Percentiles rank a stretch among this genome's conserved stretches.
Evolutionary conservation across 2,329 filamentous ascomycete genomes (phyloP).

Genomic region (Beauveria sp.): DNA sequence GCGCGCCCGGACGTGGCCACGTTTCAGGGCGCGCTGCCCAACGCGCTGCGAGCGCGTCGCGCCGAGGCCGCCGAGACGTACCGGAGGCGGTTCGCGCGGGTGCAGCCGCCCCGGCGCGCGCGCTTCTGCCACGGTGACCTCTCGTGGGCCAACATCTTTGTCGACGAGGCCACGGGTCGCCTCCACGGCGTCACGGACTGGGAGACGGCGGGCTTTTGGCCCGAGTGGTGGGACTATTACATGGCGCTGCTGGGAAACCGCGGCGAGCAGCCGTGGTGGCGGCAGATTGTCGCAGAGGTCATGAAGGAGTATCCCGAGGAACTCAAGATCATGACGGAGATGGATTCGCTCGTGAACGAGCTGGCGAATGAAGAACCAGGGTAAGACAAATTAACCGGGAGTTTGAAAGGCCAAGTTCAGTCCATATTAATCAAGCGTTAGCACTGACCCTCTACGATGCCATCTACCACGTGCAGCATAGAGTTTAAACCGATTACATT

Average conservation of each 20-base stretch:
- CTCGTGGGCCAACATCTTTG: constrained; percentile 25
- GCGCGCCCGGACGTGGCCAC: constrained; percentile 12
- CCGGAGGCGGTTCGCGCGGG: constrained; percentile 4
- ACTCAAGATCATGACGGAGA: not conserved
- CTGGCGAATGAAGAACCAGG: not conserved
- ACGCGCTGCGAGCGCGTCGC: constrained; percentile 10
- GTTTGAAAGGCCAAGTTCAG: not conserved
- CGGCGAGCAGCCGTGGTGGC: constrained; percentile 13
- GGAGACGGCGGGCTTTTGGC: constrained; percentile 27
- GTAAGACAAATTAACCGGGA: not conserved
- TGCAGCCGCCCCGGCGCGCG: not conserved
- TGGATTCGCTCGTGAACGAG: not conserved
- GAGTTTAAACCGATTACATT: too few relatives aligned
- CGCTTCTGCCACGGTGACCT: constrained; percentile 26
- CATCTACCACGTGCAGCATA: not conserved
- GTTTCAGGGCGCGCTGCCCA: constrained; percentile 14
- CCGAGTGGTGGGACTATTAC: constrained; percentile 18
- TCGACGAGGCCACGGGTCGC: constrained; percentile 28
- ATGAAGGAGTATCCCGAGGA: constrained; percentile 9
- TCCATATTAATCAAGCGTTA: not conserved
- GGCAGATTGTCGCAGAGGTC: not conserved
- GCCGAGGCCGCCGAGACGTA: constrained; percentile 12
- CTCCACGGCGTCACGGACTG: constrained; percentile 52
- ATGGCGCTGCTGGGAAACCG: constrained; percentile 15
- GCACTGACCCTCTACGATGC: not conserved